A percentile compares a stretch with the other conserved stretches of the same genome.
Conservation (phyloP, 2,329 filamentous ascomycete genomes). For the Chrysoporthe puriensis region DNA sequence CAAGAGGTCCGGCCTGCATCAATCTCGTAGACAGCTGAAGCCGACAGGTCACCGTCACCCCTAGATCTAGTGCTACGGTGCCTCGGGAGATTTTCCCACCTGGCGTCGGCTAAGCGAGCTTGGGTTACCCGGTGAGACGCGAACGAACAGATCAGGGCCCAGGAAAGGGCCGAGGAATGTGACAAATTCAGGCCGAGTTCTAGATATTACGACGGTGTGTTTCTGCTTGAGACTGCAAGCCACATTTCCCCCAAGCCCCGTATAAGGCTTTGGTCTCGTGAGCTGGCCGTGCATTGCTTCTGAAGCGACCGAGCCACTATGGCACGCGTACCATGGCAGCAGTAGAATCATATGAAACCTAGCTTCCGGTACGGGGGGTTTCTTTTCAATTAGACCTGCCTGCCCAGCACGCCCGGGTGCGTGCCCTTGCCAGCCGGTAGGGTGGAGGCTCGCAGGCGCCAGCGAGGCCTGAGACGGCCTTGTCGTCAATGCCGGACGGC, state of each 20-base stretch:
- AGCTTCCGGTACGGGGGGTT: not conserved
- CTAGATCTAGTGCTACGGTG: constrained; percentile 5
- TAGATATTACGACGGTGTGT: not conserved
- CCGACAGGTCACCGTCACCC: constrained; percentile 2
- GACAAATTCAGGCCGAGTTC: not conserved
- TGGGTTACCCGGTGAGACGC: constrained; percentile 3
- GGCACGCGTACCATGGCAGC: not conserved
- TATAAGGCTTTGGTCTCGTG: not conserved
- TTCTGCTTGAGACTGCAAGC: constrained; percentile 7
- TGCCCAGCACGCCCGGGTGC: not conserved
- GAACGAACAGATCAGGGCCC: not conserved
- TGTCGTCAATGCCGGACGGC: not conserved
- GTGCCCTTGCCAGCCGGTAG: not conserved
- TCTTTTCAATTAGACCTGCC: not conserved
- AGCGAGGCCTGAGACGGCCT: not conserved
- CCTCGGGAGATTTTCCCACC: constrained; percentile 5
- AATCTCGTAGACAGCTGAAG: not conserved
- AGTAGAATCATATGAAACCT: not conserved
- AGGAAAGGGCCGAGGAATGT: not conserved
- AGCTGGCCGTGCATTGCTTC: not conserved
- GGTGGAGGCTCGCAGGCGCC: not conserved
- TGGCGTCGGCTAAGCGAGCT: constrained; percentile 18
- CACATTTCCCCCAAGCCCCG: not conserved
- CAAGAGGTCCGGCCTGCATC: not conserved
- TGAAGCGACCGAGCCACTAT: not conserved